Evolutionary conservation across 2,329 filamentous ascomycete species (phyloP).

Genomic region (Cytospora piceicola): DNA sequence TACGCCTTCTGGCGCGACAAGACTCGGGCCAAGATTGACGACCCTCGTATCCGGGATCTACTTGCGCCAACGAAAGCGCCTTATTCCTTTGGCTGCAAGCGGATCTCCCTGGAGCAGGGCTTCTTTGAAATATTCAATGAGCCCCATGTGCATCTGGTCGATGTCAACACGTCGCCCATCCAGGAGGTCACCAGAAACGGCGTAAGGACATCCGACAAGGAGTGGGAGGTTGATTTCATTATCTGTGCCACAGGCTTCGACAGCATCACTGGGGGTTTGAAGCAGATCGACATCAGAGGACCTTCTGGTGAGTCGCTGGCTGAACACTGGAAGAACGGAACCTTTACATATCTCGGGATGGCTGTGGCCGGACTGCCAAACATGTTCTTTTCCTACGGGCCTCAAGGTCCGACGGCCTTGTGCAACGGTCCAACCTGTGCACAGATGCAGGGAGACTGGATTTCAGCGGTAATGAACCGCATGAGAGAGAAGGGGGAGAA

Average conservation of each 20-base stretch:
- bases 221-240: constrained; percentile 22
- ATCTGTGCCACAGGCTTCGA: constrained; percentile 48
- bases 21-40: constrained; percentile 42
- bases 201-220: constrained; percentile 35
- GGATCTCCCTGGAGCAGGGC: constrained; percentile 35
- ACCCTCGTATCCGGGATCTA: constrained; percentile 43
- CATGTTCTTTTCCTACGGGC: constrained; percentile 49
- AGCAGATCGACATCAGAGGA: constrained; percentile 44
- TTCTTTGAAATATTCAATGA: constrained; percentile 43
- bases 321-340: constrained; percentile 43
- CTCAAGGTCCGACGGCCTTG: constrained; percentile 44
- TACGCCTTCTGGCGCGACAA: constrained; percentile 48
- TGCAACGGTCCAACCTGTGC: constrained; percentile 46
- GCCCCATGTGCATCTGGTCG: constrained; percentile 41
- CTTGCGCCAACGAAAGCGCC: constrained; percentile 44
- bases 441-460: constrained; percentile 47
- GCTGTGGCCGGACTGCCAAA: constrained; percentile 48
- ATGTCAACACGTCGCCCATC: constrained; percentile 36
- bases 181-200: constrained; percentile 34
- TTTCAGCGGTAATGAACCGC: constrained; percentile 40
- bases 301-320: constrained; percentile 38
- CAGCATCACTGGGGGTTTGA: constrained; percentile 46
- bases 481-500: constrained; percentile 37
- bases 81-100: constrained; percentile 43
- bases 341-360: constrained; percentile 47